Conservation (phyloP, 2,329 filamentous ascomycete species). For the Colletotrichum sp. region DNA sequence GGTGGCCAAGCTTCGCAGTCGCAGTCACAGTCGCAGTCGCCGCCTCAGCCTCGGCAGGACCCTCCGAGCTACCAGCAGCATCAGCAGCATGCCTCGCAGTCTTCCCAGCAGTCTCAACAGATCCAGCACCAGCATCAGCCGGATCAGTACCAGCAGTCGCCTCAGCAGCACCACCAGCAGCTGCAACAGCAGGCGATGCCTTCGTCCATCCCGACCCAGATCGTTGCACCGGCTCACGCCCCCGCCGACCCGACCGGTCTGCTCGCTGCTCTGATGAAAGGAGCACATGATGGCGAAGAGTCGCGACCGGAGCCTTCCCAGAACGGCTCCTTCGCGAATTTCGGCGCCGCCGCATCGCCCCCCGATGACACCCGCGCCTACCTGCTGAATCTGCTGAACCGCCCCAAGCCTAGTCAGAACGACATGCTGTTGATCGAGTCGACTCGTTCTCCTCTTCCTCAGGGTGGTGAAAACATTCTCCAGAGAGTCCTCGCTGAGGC, state of each 20-base stretch:
- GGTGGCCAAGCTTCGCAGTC: slow-evolving; percentile 22
- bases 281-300: slow-evolving; percentile 55
- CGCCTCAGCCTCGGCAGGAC: slow-evolving; percentile 3
- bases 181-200: slow-evolving; percentile 30
- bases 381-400: slow-evolving; percentile 84
- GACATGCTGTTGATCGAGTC: slow-evolving; percentile 51
- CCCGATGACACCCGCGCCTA: slow-evolving; percentile 80
- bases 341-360: slow-evolving; percentile 56
- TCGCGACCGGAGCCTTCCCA: slow-evolving; percentile 30
- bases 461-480: slow-evolving; percentile 23
- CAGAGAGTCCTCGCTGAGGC: slow-evolving; percentile 17
- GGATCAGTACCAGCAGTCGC: slow-evolving; percentile 17
- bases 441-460: slow-evolving; percentile 37
- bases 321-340: slow-evolving; percentile 37
- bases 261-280: slow-evolving; percentile 66
- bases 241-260: slow-evolving; percentile 62
- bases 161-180: slow-evolving; percentile 26
- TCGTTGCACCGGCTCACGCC: slow-evolving; percentile 63
- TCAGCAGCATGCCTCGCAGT: slow-evolving; percentile 27
- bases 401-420: slow-evolving; percentile 70
- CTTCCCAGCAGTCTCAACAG: slow-evolving; percentile 19
- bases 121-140: slow-evolving; percentile 10
- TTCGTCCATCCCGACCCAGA: slow-evolving; percentile 40
- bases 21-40: neutral
- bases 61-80: slow-evolving; percentile 31